phyloP scores from a whole-genome alignment of 495 filamentous ascomycete genomes.

The Penicillium parvum region DNA sequence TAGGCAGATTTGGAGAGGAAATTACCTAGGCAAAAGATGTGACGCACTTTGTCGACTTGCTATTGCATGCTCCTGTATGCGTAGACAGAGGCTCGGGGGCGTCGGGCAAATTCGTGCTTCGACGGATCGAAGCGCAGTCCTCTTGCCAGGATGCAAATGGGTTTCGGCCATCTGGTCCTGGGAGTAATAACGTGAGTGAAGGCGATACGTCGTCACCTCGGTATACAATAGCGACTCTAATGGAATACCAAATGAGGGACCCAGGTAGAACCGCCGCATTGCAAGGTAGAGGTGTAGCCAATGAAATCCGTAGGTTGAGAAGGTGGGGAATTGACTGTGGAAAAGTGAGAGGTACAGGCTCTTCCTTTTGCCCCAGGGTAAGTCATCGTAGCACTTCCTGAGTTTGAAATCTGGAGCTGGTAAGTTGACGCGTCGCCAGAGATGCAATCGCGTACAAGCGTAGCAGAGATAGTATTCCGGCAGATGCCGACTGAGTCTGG shows the following conservation, averaged over 20 bases:
- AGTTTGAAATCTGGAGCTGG: conserved; percentile 1
- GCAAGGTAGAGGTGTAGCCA: conserved; percentile 9
- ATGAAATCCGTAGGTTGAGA: background rate
- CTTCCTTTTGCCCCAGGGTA: background rate
- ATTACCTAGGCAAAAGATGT: background rate
- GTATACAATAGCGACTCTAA: conserved; percentile 7
- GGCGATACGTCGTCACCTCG: background rate
- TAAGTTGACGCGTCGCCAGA: background rate
- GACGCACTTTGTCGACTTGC: background rate
- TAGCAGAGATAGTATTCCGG: conserved; percentile 4
- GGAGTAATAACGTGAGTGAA: background rate
- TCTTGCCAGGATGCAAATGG: background rate
- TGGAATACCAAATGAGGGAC: conserved; percentile 7
- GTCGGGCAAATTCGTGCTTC: conserved; percentile 3
- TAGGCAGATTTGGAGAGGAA: background rate
- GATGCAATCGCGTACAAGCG: conserved; percentile 6
- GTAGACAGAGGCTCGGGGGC: conserved; percentile 1
- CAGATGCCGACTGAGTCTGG: background rate
- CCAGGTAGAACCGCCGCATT: conserved; percentile 4
- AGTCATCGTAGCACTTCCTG: background rate
- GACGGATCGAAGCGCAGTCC: background rate
- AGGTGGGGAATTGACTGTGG: background rate
- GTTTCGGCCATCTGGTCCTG: background rate
- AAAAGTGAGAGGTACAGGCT: background rate
- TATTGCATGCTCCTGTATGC: conserved; percentile 4